Percentiles rank a stretch among this genome's conserved stretches.
These are phyloP conservation scores for Sporothrix sp. DNA, from an alignment of 2,329 filamentous ascomycete genomes.

Conservation along the genomic window DNA sequence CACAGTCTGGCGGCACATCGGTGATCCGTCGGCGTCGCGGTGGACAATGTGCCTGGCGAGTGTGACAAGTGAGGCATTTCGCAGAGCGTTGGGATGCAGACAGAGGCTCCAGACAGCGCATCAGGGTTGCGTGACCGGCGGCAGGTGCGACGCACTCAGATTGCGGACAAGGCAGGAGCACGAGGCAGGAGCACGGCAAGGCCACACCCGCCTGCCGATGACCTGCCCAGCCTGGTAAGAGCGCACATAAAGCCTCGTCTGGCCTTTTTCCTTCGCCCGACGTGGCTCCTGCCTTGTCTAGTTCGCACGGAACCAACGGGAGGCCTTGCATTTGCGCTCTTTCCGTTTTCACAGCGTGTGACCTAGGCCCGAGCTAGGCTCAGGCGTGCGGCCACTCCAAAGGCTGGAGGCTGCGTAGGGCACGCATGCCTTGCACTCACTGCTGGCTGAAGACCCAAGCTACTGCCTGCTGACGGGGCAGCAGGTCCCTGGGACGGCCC, in stretches of 20 bases:
- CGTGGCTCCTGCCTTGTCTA: not conserved
- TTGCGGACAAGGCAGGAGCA: too few relatives aligned
- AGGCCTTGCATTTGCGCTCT: not conserved
- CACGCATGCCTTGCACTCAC: conserved; percentile 4
- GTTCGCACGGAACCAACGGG: not conserved
- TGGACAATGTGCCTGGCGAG: not conserved
- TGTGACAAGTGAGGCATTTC: not conserved
- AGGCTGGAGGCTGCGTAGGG: conserved; percentile 1
- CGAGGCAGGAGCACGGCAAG: not conserved
- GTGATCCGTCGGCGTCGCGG: not conserved
- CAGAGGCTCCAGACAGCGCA: not conserved
- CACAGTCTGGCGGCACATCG: too few relatives aligned
- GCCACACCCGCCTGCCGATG: not conserved
- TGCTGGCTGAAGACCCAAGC: not conserved
- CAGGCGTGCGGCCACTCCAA: not conserved
- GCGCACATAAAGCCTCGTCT: too few relatives aligned
- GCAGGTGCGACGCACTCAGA: not conserved
- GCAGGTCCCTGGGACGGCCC: not conserved
- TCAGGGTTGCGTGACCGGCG: not conserved
- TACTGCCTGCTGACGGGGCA: not conserved
- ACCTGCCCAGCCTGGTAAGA: conserved; percentile 1
- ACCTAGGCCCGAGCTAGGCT: not conserved
- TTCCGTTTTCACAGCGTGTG: not conserved
- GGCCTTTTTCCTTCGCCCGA: too few relatives aligned
- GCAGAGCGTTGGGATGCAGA: not conserved